phyloP scores from a whole-genome alignment of 768 basidiomycete genomes.

The Russula sp. region DNA sequence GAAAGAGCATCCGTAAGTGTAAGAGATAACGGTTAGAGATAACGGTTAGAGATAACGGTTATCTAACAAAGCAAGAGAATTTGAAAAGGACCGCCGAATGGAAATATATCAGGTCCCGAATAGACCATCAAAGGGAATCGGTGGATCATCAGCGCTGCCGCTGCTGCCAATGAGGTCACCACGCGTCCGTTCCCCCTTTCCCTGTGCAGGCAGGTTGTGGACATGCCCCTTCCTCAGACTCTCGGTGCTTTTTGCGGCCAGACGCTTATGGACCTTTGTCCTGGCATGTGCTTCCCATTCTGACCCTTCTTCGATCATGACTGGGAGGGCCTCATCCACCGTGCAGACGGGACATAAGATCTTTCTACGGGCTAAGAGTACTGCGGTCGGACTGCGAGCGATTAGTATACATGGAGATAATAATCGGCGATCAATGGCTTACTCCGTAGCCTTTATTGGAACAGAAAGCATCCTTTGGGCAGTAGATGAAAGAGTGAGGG shows the following conservation, averaged over 20 bases:
- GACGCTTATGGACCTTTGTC: constrained; percentile 55
- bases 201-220: neutral
- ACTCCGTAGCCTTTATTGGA: constrained; percentile 48
- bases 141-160: neutral
- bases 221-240: neutral
- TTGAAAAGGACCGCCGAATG: neutral
- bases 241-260: constrained; percentile 35
- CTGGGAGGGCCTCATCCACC: constrained; percentile 49
- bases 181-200: constrained; percentile 10
- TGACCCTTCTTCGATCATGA: constrained; percentile 56
- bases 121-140: neutral
- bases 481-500: constrained; percentile 50
- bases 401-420: constrained; percentile 3
- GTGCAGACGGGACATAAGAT: constrained; percentile 65
- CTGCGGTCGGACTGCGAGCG: constrained; percentile 51
- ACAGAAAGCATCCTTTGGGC: constrained; percentile 54
- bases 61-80: neutral
- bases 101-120: neutral
- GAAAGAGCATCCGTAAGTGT: neutral
- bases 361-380: constrained; percentile 56
- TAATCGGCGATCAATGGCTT: constrained; percentile 26
- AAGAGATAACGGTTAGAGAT: too few species aligned
- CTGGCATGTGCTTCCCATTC: constrained; percentile 56
- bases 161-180: constrained; percentile 18
- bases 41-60: too few species aligned